Conservation (phyloP, 306 rosid genomes). For the Psophocarpus tetragonolobus region DNA sequence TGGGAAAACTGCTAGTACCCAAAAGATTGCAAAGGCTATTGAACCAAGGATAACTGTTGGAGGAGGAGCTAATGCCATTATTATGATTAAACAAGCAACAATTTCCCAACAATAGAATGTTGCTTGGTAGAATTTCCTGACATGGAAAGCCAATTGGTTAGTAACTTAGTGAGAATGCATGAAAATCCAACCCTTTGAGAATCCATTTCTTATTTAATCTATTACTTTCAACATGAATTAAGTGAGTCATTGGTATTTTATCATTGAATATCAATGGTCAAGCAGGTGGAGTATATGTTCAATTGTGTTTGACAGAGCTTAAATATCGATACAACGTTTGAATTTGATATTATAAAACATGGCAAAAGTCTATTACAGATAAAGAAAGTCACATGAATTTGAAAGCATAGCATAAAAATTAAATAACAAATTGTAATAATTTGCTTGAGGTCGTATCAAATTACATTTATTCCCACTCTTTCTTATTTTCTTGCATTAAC, state of each 20-base stretch:
- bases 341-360: background rate
- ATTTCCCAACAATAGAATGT: background rate
- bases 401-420: background rate
- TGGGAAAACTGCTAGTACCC: constrained; percentile 90
- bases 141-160: background rate
- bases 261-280: background rate
- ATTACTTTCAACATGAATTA: background rate
- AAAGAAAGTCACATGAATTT: background rate
- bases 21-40: constrained; percentile 68
- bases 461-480: too few species aligned
- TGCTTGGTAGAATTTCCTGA: constrained; percentile 2
- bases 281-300: background rate
- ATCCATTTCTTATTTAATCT: background rate
- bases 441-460: too few species aligned
- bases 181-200: background rate
- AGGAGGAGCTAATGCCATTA: constrained; percentile 66
- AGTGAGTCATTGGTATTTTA: background rate
- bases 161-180: background rate
- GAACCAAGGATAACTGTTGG: constrained; percentile 76
- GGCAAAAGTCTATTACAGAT: background rate
- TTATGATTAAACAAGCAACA: constrained; percentile 22
- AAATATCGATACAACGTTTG: background rate
- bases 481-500: too few species aligned
- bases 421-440: too few species aligned
- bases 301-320: background rate